A percentile compares a stretch with the other conserved stretches of the same genome.
Conservation (phyloP, 2,329 filamentous ascomycete species). For the Phialophora expanda region DNA sequence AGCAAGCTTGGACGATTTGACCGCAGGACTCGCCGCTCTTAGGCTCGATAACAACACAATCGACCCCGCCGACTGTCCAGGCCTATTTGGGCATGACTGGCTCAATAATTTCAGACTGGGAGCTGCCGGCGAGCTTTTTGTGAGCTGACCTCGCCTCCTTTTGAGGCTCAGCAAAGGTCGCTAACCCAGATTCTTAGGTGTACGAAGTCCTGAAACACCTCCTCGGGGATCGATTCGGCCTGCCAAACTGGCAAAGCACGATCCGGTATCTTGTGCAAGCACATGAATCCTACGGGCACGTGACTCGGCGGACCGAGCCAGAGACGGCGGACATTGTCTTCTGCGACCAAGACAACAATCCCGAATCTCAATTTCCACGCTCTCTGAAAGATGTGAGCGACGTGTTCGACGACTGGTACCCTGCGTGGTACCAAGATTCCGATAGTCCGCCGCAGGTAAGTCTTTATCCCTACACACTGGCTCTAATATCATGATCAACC, state of each 20-base stretch:
- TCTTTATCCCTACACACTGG: neutral
- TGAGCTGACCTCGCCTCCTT: conserved; percentile 4
- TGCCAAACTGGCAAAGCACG: conserved; percentile 30
- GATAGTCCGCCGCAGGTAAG: conserved; percentile 7
- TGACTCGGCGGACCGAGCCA: conserved; percentile 13
- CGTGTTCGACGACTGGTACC: conserved; percentile 23
- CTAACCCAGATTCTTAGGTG: conserved; percentile 1
- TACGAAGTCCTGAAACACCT: conserved; percentile 24
- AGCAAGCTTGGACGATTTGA: conserved; percentile 16
- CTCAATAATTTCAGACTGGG: conserved; percentile 27
- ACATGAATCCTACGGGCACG: conserved; percentile 13
- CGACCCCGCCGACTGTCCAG: conserved; percentile 7
- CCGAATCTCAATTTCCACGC: conserved; percentile 12
- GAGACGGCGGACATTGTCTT: conserved; percentile 32
- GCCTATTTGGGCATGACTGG: conserved; percentile 25
- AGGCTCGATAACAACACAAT: conserved; percentile 9
- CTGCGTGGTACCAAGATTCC: conserved; percentile 18
- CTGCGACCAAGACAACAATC: conserved; percentile 16
- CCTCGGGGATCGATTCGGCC: conserved; percentile 7
- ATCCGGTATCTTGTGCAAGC: conserved; percentile 29
- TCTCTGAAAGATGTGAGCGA: conserved; percentile 14
- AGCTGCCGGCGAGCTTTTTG: conserved; percentile 34
- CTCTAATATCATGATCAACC: conserved; percentile 5
- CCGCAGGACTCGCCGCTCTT: conserved; percentile 13
- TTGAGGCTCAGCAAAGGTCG: neutral